Conservation (phyloP, 768 basidiomycete species). For the Tricholoma sp. region DNA sequence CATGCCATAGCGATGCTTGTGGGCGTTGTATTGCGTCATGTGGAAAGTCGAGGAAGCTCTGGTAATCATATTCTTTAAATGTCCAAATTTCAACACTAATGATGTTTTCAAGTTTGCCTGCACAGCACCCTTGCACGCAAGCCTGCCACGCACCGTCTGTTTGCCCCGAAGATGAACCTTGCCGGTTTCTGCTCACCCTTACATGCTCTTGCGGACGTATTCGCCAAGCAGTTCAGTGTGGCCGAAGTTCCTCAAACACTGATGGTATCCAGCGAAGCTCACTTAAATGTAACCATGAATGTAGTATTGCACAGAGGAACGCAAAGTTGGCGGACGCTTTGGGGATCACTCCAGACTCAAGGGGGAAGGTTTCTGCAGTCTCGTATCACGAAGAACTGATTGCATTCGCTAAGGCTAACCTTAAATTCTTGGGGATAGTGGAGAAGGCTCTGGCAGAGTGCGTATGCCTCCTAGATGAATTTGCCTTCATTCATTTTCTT, state of each 20-base stretch:
- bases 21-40: constrained; percentile 74
- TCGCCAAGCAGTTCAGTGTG: constrained; percentile 69
- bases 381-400: constrained; percentile 62
- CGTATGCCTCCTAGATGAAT: constrained; percentile 26
- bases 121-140: constrained; percentile 68
- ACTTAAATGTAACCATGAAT: constrained; percentile 77
- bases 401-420: constrained; percentile 53
- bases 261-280: constrained; percentile 31
- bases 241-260: constrained; percentile 45
- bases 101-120: constrained; percentile 45
- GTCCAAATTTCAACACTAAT: not conserved
- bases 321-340: constrained; percentile 86
- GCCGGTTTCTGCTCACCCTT: constrained; percentile 59
- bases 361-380: constrained; percentile 33
- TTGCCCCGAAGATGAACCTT: constrained; percentile 80
- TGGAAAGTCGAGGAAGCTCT: constrained; percentile 82
- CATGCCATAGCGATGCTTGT: constrained; percentile 83
- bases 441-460: constrained; percentile 83
- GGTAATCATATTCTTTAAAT: constrained; percentile 39
- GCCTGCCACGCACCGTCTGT: constrained; percentile 86
- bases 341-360: constrained; percentile 63
- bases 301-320: constrained; percentile 81
- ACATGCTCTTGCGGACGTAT: constrained; percentile 83
- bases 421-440: constrained; percentile 64
- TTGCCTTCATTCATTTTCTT: constrained; percentile 8